Percentiles rank a stretch among this genome's conserved stretches.
These are phyloP conservation scores for Aquilaria yunnanensis DNA, from an alignment of 345 rosid species.

Conservation along the genomic window DNA sequence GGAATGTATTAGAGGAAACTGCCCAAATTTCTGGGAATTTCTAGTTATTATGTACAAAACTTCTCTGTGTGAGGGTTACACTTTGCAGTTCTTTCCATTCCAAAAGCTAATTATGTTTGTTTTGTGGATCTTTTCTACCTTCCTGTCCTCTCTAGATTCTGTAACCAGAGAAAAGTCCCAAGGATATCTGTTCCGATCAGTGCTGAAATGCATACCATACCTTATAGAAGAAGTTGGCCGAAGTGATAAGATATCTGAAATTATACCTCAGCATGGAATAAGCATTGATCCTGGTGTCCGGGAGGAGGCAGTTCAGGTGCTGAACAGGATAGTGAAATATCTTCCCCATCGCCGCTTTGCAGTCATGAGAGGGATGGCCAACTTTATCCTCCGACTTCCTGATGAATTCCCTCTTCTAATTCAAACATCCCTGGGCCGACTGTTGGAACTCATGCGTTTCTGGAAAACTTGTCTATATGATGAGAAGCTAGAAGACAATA, in stretches of 20 bases:
- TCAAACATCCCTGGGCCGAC: slow-evolving; percentile 88
- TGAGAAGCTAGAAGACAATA: slow-evolving; percentile 43
- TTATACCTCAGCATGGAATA: slow-evolving; percentile 98
- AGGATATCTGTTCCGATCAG: slow-evolving; percentile 87
- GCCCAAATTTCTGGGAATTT: too few relatives aligned
- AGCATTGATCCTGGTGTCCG: slow-evolving; percentile 98
- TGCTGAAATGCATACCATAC: slow-evolving; percentile 93
- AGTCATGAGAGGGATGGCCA: slow-evolving; percentile 99
- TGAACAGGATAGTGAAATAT: slow-evolving; percentile 85
- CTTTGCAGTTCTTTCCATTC: too few relatives aligned
- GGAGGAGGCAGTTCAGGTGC: slow-evolving; percentile 95
- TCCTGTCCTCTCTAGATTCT: slow-evolving; percentile 54
- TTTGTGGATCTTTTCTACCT: background rate
- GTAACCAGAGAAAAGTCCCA: slow-evolving; percentile 97
- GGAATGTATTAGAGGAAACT: too few relatives aligned
- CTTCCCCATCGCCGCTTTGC: slow-evolving; percentile 95
- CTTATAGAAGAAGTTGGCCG: slow-evolving; percentile 98
- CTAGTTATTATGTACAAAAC: too few relatives aligned
- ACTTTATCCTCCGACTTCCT: slow-evolving; percentile 83
- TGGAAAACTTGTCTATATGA: slow-evolving; percentile 95
- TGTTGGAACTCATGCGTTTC: slow-evolving; percentile 95
- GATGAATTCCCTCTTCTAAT: slow-evolving; percentile 98
- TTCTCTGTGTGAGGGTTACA: too few relatives aligned
- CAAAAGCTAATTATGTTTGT: too few relatives aligned
- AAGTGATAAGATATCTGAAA: slow-evolving; percentile 92